A percentile compares a stretch with the other conserved stretches of the same genome.
phyloP scores from a whole-genome alignment of 1,284 basidiomycete genomes.

The Ustilago lituana region DNA sequence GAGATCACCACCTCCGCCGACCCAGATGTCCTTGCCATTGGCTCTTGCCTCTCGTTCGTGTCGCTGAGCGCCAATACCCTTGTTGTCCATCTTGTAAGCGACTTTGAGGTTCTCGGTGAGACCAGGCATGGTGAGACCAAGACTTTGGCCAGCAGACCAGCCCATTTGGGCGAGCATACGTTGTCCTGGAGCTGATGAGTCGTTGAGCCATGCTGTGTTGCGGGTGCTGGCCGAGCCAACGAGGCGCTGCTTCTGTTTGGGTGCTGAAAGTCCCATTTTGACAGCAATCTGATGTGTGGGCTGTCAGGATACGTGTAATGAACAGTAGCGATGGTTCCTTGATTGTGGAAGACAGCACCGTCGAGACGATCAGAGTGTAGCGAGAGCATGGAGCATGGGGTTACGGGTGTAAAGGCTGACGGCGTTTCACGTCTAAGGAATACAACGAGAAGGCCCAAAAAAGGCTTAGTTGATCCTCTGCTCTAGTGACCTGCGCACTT shows the following conservation, averaged over 20 bases:
- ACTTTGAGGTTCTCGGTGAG: slow-evolving; percentile 60
- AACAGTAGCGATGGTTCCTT: no score
- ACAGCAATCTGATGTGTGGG: background rate
- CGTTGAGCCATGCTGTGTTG: slow-evolving; percentile 63
- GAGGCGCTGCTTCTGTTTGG: slow-evolving; percentile 62
- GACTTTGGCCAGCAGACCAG: slow-evolving; percentile 61
- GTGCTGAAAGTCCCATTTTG: slow-evolving; percentile 62
- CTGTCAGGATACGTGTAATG: no score
- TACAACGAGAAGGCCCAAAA: background rate
- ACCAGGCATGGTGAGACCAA: slow-evolving; percentile 56
- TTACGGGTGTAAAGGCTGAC: no score
- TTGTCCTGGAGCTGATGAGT: slow-evolving; percentile 63
- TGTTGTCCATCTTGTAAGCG: slow-evolving; percentile 65
- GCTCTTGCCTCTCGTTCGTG: slow-evolving; percentile 61
- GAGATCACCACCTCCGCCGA: slow-evolving; percentile 63
- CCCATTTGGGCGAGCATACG: slow-evolving; percentile 66
- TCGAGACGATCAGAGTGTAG: no score
- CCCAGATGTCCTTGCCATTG: slow-evolving; percentile 60
- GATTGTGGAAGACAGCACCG: no score
- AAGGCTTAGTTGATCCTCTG: no score
- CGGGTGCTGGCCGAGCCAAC: slow-evolving; percentile 58
- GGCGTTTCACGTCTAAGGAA: no score
- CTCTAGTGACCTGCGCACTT: slow-evolving; percentile 1
- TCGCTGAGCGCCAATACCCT: slow-evolving; percentile 63
- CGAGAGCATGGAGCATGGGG: no score